Percentiles rank a stretch among this genome's conserved stretches.
phyloP scores from a whole-genome alignment of 495 filamentous ascomycete species.

The Melanomma pulvis-pyrius region DNA sequence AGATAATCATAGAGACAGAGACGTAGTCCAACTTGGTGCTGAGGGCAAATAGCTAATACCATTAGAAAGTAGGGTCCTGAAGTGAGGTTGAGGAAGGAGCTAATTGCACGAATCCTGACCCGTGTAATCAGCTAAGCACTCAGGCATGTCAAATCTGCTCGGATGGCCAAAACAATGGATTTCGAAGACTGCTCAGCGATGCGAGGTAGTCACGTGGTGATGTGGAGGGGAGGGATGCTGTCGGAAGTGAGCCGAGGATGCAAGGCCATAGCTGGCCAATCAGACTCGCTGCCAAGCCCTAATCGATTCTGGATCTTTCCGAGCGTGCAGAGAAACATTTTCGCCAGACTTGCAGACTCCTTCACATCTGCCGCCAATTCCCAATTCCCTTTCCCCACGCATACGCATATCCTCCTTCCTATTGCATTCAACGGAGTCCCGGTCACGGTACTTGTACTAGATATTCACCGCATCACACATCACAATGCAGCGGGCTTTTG shows the following conservation, averaged over 20 bases:
- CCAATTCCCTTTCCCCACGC: background rate
- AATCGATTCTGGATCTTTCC: slow-evolving; percentile 18
- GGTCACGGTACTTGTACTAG: slow-evolving; percentile 25
- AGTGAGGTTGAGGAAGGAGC: too few species aligned
- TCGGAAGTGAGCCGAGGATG: slow-evolving; percentile 3
- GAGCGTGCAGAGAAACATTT: slow-evolving; percentile 12
- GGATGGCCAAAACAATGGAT: too few species aligned
- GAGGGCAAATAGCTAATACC: too few species aligned
- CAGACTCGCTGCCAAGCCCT: background rate
- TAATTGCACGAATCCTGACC: too few species aligned
- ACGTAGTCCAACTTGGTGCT: too few species aligned
- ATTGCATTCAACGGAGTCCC: slow-evolving; percentile 33
- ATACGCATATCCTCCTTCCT: slow-evolving; percentile 15
- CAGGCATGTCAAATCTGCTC: too few species aligned
- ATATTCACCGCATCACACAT: slow-evolving; percentile 12
- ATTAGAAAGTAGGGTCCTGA: too few species aligned
- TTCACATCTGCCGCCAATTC: background rate
- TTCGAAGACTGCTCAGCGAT: too few species aligned
- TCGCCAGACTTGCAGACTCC: background rate
- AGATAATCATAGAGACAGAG: too few species aligned
- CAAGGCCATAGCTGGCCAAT: background rate
- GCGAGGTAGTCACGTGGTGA: background rate
- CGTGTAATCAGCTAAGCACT: too few species aligned
- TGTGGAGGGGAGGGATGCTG: background rate
- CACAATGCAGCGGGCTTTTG: slow-evolving; percentile 76